These are phyloP conservation scores for Diaporthe citriasiana DNA, from an alignment of 2,329 filamentous ascomycete species.

Conservation along the genomic window DNA sequence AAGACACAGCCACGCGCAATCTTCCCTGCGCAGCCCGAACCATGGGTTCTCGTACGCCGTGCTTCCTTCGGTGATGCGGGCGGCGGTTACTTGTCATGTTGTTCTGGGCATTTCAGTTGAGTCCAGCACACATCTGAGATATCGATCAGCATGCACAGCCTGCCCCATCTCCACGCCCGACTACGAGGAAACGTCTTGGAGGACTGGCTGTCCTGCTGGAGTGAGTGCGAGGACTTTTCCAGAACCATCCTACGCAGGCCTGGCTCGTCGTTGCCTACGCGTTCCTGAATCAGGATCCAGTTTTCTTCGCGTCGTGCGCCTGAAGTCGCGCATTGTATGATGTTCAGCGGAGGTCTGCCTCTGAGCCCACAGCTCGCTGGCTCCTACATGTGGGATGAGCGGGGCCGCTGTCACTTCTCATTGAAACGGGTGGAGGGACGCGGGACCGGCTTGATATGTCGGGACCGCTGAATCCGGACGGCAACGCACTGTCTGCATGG, in stretches of 20 bases:
- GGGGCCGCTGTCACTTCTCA: neutral
- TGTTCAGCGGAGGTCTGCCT: neutral
- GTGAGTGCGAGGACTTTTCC: neutral
- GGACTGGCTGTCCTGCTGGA: no score
- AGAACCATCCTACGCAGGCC: neutral
- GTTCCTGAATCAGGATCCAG: neutral
- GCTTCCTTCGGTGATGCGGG: conserved; percentile 13
- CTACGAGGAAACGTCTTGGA: conserved; percentile 11
- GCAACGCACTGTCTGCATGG: neutral
- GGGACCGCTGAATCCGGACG: neutral
- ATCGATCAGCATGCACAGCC: conserved; percentile 24
- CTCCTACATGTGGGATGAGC: neutral
- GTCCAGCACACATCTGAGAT: conserved; percentile 1
- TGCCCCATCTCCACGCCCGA: conserved; percentile 2
- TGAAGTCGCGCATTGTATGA: neutral
- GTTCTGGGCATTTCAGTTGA: neutral
- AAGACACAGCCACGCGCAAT: conserved; percentile 20
- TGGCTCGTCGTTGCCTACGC: neutral
- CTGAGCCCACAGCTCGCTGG: neutral
- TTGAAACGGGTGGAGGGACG: neutral
- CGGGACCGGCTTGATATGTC: neutral
- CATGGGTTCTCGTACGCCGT: neutral
- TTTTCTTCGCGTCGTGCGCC: neutral
- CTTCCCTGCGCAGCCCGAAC: neutral
- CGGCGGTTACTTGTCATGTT: neutral